Evolutionary conservation across 495 filamentous ascomycete genomes (phyloP).

Genomic region (Sordaria brevicollis): DNA sequence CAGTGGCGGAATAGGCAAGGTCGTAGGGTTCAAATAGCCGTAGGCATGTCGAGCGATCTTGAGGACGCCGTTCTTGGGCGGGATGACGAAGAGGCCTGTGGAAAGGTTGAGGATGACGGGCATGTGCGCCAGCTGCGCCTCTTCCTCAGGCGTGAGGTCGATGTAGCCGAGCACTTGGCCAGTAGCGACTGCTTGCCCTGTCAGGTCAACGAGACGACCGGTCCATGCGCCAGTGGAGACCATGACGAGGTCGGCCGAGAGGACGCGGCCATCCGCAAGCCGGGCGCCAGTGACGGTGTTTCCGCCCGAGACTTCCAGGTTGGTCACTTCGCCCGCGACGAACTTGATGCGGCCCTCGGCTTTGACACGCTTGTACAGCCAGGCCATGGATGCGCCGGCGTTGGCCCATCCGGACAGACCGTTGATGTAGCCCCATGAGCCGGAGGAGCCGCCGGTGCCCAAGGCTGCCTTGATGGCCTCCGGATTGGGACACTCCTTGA

Average conservation of each 20-base stretch:
- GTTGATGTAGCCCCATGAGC: conserved; percentile 74
- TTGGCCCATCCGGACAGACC: conserved; percentile 73
- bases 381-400: conserved; percentile 61
- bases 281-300: conserved; percentile 39
- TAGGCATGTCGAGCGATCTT: conserved; percentile 77
- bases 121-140: conserved; percentile 47
- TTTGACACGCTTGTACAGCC: conserved; percentile 43
- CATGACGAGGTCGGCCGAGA: conserved; percentile 64
- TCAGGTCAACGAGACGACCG: conserved; percentile 60
- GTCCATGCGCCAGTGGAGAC: conserved; percentile 86
- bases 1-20: conserved; percentile 32
- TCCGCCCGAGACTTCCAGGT: conserved; percentile 35
- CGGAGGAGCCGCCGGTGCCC: conserved; percentile 39
- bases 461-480: conserved; percentile 40
- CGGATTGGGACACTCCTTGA: conserved; percentile 39
- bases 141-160: conserved; percentile 56
- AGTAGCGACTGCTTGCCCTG: conserved; percentile 63
- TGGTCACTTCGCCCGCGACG: conserved; percentile 48
- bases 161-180: conserved; percentile 78
- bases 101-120: conserved; percentile 73
- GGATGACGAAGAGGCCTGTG: conserved; percentile 75
- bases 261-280: conserved; percentile 38
- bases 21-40: conserved; percentile 67
- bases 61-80: conserved; percentile 56
- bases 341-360: conserved; percentile 52